These are phyloP conservation scores for Mortierella sp. DNA, from an alignment of 371 early-diverging fungal species.

Conservation along the genomic window DNA sequence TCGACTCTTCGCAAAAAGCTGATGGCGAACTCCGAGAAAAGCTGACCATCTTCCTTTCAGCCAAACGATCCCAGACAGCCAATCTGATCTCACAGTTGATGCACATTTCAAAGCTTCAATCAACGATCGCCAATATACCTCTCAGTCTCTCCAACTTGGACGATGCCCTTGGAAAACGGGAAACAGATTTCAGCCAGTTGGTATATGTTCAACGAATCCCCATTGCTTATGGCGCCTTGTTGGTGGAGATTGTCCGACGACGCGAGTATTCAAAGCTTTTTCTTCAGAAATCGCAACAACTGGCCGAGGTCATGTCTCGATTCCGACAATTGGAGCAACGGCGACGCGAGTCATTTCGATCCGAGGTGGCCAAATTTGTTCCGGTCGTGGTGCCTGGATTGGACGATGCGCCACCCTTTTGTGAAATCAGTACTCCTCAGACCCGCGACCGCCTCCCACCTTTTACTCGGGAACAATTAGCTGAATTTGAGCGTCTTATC, in stretches of 20 bases:
- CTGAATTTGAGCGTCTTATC: conserved; percentile 57
- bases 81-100: conserved; percentile 52
- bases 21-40: conserved; percentile 50
- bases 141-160: conserved; percentile 41
- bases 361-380: conserved; percentile 63
- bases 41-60: conserved; percentile 40
- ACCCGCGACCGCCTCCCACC: conserved; percentile 61
- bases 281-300: conserved; percentile 62
- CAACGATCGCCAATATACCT: conserved; percentile 57
- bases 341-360: conserved; percentile 70
- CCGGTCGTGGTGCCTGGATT: conserved; percentile 68
- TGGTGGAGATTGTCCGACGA: conserved; percentile 79
- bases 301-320: conserved; percentile 72
- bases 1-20: conserved; percentile 37
- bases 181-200: conserved; percentile 58
- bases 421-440: conserved; percentile 70
- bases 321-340: conserved; percentile 69
- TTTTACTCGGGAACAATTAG: conserved; percentile 63
- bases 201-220: conserved; percentile 71
- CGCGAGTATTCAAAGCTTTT: conserved; percentile 72
- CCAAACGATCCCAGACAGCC: conserved; percentile 52
- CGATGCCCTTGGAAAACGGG: conserved; percentile 42
- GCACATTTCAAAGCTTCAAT: conserved; percentile 53
- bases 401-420: conserved; percentile 70
- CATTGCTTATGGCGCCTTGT: conserved; percentile 60